Evolutionary conservation across 2,329 filamentous ascomycete genomes (phyloP).

Genomic region (Aspergillus fischeri): DNA sequence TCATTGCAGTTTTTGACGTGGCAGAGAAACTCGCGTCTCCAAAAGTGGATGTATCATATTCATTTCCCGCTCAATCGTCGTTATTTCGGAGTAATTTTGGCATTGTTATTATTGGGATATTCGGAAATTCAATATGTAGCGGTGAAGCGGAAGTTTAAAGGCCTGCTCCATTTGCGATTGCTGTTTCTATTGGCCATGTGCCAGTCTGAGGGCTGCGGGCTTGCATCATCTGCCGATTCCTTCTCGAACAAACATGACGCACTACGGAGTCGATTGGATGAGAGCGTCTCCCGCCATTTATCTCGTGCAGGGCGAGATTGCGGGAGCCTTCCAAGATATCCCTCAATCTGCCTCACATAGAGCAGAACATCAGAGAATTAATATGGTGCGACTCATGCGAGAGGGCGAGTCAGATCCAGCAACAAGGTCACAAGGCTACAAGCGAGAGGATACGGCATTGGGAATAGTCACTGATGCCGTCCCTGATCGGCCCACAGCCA

Average conservation of each 20-base stretch:
- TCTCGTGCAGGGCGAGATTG: slow-evolving; percentile 6
- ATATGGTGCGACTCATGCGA: too few species aligned
- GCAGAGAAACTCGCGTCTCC: slow-evolving; percentile 5
- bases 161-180: not conserved
- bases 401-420: not conserved
- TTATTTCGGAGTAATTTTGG: not conserved
- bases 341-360: not conserved
- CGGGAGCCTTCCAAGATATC: not conserved
- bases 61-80: not conserved
- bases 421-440: not conserved
- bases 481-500: slow-evolving; percentile 12
- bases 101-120: too few species aligned
- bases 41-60: slow-evolving; percentile 6
- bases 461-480: not conserved
- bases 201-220: not conserved
- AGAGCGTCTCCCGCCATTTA: slow-evolving; percentile 3
- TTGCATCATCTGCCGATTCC: slow-evolving; percentile 9
- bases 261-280: slow-evolving; percentile 9
- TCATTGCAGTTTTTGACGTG: slow-evolving; percentile 17
- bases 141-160: slow-evolving; percentile 13
- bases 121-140: slow-evolving; percentile 3
- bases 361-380: too few species aligned
- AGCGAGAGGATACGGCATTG: not conserved
- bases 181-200: slow-evolving; percentile 3
- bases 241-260: slow-evolving; percentile 5